Evolutionary conservation across 2,329 filamentous ascomycete species (phyloP).

Genomic region (Orbilia brochopaga): DNA sequence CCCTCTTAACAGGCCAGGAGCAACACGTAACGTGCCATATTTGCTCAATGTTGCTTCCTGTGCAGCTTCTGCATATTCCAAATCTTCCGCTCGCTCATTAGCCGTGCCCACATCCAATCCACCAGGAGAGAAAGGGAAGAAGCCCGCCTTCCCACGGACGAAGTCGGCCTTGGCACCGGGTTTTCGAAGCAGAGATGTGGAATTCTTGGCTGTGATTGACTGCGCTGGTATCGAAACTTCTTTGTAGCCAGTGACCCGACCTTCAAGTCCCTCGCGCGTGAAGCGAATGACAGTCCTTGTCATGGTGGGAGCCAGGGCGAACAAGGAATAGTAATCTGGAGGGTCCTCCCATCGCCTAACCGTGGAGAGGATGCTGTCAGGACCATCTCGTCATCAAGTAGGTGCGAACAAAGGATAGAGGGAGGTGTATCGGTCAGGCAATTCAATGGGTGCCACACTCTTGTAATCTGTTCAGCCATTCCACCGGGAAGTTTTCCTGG

Average conservation of each 20-base stretch:
- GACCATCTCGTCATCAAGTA: constrained; percentile 20
- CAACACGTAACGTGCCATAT: constrained; percentile 77
- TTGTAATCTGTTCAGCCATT: constrained; percentile 88
- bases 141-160: constrained; percentile 87
- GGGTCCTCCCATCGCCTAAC: constrained; percentile 76
- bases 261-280: constrained; percentile 86
- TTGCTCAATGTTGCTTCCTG: constrained; percentile 64
- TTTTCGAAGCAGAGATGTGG: constrained; percentile 83
- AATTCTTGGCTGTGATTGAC: constrained; percentile 92
- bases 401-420: constrained; percentile 14
- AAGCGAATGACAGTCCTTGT: constrained; percentile 95
- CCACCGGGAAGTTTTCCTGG: constrained; percentile 75
- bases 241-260: constrained; percentile 88
- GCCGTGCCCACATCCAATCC: constrained; percentile 73
- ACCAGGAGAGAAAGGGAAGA: constrained; percentile 91
- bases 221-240: constrained; percentile 90
- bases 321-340: constrained; percentile 70
- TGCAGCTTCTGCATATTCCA: constrained; percentile 75
- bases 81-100: constrained; percentile 79
- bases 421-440: constrained; percentile 22
- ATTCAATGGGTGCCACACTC: constrained; percentile 64
- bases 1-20: constrained; percentile 81
- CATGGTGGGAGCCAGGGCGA: constrained; percentile 86
- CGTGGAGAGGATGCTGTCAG: constrained; percentile 32
- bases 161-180: constrained; percentile 87